phyloP scores from a whole-genome alignment of 768 basidiomycete species.

The Mycena filopes region DNA sequence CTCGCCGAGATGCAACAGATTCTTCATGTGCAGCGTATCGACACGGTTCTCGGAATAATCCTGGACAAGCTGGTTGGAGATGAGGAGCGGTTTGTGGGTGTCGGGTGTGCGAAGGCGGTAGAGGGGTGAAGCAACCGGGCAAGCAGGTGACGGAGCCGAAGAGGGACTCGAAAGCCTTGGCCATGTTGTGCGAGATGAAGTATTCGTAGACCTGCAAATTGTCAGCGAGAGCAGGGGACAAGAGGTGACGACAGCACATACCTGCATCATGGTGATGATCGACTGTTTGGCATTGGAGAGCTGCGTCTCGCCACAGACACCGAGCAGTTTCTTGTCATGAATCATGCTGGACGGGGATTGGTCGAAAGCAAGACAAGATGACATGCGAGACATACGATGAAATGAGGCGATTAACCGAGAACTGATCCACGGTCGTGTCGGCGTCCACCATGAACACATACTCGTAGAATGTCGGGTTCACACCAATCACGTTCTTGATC shows the following conservation, averaged over 20 bases:
- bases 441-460: slow-evolving; percentile 94
- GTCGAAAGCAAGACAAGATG: background rate
- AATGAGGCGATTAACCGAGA: slow-evolving; percentile 89
- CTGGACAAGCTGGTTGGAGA: slow-evolving; percentile 88
- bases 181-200: slow-evolving; percentile 98
- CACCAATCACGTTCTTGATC: slow-evolving; percentile 99
- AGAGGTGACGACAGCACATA: slow-evolving; percentile 39
- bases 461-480: slow-evolving; percentile 98
- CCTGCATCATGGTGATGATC: slow-evolving; percentile 90
- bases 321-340: slow-evolving; percentile 83
- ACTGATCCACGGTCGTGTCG: slow-evolving; percentile 72
- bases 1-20: slow-evolving; percentile 95
- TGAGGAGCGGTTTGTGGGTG: slow-evolving; percentile 93
- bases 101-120: slow-evolving; percentile 89
- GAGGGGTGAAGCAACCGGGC: slow-evolving; percentile 98
- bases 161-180: slow-evolving; percentile 96
- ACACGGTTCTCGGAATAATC: slow-evolving; percentile 97
- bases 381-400: slow-evolving; percentile 77
- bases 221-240: slow-evolving; percentile 9
- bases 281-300: slow-evolving; percentile 95
- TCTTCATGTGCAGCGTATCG: slow-evolving; percentile 99
- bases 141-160: slow-evolving; percentile 99
- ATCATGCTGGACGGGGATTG: slow-evolving; percentile 76
- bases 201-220: slow-evolving; percentile 89
- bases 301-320: slow-evolving; percentile 95